Evolutionary conservation across 371 early-diverging fungal species (phyloP).

Genomic region (Mucor sp.): DNA sequence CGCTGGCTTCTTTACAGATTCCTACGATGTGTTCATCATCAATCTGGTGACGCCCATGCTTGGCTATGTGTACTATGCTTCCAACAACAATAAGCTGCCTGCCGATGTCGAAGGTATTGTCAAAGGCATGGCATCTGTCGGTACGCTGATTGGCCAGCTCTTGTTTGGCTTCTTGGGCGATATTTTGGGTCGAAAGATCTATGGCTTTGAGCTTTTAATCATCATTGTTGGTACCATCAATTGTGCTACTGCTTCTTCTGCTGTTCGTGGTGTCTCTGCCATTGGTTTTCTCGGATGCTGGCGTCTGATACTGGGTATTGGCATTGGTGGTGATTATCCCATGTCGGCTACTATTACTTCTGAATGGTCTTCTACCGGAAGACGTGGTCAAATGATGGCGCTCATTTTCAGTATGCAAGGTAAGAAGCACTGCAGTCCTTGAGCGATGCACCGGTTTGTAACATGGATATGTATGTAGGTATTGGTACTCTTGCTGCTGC

Average conservation of each 20-base stretch:
- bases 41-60: slow-evolving; percentile 77
- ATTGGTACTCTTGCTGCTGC: slow-evolving; percentile 75
- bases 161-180: slow-evolving; percentile 81
- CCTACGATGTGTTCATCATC: slow-evolving; percentile 87
- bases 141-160: slow-evolving; percentile 81
- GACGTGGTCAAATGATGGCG: slow-evolving; percentile 85
- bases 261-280: slow-evolving; percentile 23
- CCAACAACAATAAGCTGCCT: slow-evolving; percentile 48
- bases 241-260: slow-evolving; percentile 49
- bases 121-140: slow-evolving; percentile 76
- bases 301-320: slow-evolving; percentile 80
- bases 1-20: slow-evolving; percentile 85
- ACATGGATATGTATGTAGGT: neutral
- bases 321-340: slow-evolving; percentile 84
- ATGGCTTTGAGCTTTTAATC: slow-evolving; percentile 84
- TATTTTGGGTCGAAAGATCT: slow-evolving; percentile 82
- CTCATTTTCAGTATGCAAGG: slow-evolving; percentile 91
- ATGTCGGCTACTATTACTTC: slow-evolving; percentile 81
- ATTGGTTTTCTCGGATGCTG: slow-evolving; percentile 62
- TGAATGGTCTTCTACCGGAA: slow-evolving; percentile 77
- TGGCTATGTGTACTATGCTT: slow-evolving; percentile 66
- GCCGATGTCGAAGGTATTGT: slow-evolving; percentile 63
- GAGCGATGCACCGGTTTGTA: neutral
- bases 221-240: slow-evolving; percentile 74
- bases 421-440: neutral